Percentiles rank a stretch among this genome's conserved stretches.
Evolutionary conservation across 2,329 filamentous ascomycete genomes (phyloP).

Genomic region (Epichloe festucae): DNA sequence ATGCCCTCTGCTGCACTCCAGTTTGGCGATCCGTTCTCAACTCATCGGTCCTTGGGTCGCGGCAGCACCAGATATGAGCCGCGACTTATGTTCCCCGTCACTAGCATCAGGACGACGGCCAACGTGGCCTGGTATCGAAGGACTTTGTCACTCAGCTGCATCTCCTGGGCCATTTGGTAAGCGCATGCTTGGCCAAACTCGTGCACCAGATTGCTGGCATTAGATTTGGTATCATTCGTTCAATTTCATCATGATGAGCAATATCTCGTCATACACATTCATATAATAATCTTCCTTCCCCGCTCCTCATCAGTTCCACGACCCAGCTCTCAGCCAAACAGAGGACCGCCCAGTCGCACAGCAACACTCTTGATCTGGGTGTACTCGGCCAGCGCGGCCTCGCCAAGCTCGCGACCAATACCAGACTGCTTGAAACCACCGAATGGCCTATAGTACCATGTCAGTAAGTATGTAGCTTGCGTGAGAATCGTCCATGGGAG

Average conservation of each 20-base stretch:
- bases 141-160: not conserved
- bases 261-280: not conserved
- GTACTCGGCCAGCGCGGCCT: conserved; percentile 54
- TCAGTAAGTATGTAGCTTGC: conserved; percentile 2
- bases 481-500: not conserved
- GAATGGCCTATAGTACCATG: conserved; percentile 39
- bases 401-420: conserved; percentile 63
- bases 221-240: not conserved
- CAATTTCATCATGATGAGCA: not conserved
- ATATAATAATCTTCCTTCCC: not conserved
- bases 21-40: too few relatives aligned
- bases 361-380: conserved; percentile 55
- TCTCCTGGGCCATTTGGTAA: not conserved
- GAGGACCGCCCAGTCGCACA: conserved; percentile 24
- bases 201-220: not conserved
- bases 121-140: too few relatives aligned
- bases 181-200: not conserved
- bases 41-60: too few relatives aligned
- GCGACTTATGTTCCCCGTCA: too few relatives aligned
- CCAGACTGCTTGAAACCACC: conserved; percentile 70
- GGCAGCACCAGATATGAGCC: too few relatives aligned
- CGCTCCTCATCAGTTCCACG: not conserved
- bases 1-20: too few relatives aligned
- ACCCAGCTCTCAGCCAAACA: conserved; percentile 9
- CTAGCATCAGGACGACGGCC: too few relatives aligned